Conservation (phyloP, 2,329 filamentous ascomycete genomes). For the Clarireedia sp. region DNA sequence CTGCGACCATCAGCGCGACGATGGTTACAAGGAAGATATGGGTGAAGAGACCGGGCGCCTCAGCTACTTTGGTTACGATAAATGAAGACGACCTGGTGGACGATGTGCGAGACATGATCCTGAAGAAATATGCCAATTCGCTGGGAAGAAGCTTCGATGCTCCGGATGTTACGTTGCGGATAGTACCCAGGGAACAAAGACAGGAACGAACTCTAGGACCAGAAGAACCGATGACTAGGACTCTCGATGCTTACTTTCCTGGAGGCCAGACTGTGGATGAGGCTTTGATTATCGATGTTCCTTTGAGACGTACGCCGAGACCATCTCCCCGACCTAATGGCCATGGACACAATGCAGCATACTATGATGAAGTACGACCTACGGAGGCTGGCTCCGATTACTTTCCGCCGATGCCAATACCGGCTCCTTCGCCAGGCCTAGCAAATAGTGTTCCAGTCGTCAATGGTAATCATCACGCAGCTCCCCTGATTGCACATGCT, state of each 20-base stretch:
- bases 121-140: conserved; percentile 90
- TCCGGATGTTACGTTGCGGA: conserved; percentile 76
- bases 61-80: conserved; percentile 79
- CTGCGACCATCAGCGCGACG: conserved; percentile 25
- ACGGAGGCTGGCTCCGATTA: conserved; percentile 70
- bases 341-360: conserved; percentile 34
- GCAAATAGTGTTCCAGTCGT: conserved; percentile 22
- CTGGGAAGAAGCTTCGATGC: conserved; percentile 83
- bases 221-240: conserved; percentile 73
- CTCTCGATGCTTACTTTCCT: conserved; percentile 75
- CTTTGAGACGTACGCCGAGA: conserved; percentile 66
- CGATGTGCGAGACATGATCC: conserved; percentile 84
- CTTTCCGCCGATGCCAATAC: conserved; percentile 62
- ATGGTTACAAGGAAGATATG: conserved; percentile 79
- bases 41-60: conserved; percentile 82
- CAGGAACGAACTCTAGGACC: conserved; percentile 68
- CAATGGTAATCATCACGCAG: conserved; percentile 20
- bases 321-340: conserved; percentile 57
- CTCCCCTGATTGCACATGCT: conserved; percentile 44
- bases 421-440: conserved; percentile 28
- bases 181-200: conserved; percentile 60
- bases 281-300: conserved; percentile 84
- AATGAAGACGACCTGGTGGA: conserved; percentile 87
- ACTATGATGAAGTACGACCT: conserved; percentile 54
- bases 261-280: conserved; percentile 83